phyloP scores from a whole-genome alignment of 2,329 filamentous ascomycete genomes.

The Microdochium nivale region DNA sequence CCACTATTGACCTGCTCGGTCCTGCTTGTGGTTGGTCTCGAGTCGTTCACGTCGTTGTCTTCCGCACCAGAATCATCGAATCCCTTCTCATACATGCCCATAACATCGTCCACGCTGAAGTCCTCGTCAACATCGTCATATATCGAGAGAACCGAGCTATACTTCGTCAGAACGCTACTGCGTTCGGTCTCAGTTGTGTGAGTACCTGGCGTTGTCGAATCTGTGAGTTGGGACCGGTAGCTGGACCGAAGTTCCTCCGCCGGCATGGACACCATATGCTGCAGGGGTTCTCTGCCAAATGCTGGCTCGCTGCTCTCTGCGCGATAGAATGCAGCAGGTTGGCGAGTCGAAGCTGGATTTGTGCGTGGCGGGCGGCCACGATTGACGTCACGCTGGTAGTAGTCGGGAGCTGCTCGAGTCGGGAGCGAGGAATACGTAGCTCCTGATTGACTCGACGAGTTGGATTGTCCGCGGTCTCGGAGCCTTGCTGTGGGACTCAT shows the following conservation, averaged over 20 bases:
- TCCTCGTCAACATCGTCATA: slow-evolving; percentile 43
- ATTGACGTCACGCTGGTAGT: slow-evolving; percentile 16
- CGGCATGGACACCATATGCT: slow-evolving; percentile 33
- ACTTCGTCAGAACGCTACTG: slow-evolving; percentile 73
- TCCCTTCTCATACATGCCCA: slow-evolving; percentile 60
- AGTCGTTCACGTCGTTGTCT: slow-evolving; percentile 21
- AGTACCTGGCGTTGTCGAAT: slow-evolving; percentile 49
- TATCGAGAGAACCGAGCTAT: slow-evolving; percentile 63
- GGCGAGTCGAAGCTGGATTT: slow-evolving; percentile 14
- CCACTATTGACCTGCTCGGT: slow-evolving; percentile 28
- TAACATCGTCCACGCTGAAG: slow-evolving; percentile 58
- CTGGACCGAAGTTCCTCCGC: slow-evolving; percentile 46
- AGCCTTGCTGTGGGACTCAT: slow-evolving; percentile 24
- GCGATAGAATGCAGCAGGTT: slow-evolving; percentile 20
- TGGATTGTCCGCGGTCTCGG: slow-evolving; percentile 34
- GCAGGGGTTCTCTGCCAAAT: slow-evolving; percentile 26
- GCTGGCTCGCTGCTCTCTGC: slow-evolving; percentile 28
- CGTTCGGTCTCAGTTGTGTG: slow-evolving; percentile 57
- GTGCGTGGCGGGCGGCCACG: slow-evolving; percentile 16
- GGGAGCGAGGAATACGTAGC: slow-evolving; percentile 36
- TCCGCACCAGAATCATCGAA: slow-evolving; percentile 41
- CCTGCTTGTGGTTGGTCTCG: slow-evolving; percentile 26
- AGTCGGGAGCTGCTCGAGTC: slow-evolving; percentile 30
- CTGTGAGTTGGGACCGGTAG: slow-evolving; percentile 46
- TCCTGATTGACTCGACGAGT: slow-evolving; percentile 37